Percentiles rank a stretch among this genome's conserved stretches.
Conservation (phyloP, 2,329 filamentous ascomycete species). For the Hypoxylon sp. region DNA sequence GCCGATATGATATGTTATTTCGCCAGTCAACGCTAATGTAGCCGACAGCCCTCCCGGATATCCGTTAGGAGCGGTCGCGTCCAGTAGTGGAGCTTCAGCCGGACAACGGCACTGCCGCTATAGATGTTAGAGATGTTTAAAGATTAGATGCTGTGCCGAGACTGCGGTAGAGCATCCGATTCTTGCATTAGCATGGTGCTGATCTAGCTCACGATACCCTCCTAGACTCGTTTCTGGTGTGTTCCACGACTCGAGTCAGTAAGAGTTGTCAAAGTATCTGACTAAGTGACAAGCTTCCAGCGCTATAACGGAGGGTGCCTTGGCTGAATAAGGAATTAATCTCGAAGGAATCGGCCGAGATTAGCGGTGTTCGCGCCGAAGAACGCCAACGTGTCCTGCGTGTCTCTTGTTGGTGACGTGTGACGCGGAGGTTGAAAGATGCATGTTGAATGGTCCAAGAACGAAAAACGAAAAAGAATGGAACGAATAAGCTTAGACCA, state of each 20-base stretch:
- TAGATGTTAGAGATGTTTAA: conserved; percentile 11
- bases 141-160: conserved; percentile 31
- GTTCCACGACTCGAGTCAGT: conserved; percentile 27
- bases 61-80: conserved; percentile 36
- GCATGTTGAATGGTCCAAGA: conserved; percentile 26
- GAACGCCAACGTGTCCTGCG: conserved; percentile 30
- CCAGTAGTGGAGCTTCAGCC: conserved; percentile 34
- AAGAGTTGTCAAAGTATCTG: conserved; percentile 17
- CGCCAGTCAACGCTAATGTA: conserved; percentile 41
- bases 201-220: conserved; percentile 26
- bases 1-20: conserved; percentile 40
- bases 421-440: conserved; percentile 34
- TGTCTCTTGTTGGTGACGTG: conserved; percentile 40
- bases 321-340: conserved; percentile 6
- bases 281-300: conserved; percentile 12
- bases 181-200: conserved; percentile 29
- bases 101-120: conserved; percentile 30
- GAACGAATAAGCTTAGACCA: conserved; percentile 29
- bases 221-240: conserved; percentile 4
- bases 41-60: conserved; percentile 39
- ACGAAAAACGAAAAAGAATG: conserved; percentile 33
- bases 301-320: neutral
- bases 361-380: conserved; percentile 37
- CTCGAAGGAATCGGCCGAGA: conserved; percentile 31
- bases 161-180: conserved; percentile 31